phyloP scores from a whole-genome alignment of 305 asterid species.

The Fraxinus nigra region DNA sequence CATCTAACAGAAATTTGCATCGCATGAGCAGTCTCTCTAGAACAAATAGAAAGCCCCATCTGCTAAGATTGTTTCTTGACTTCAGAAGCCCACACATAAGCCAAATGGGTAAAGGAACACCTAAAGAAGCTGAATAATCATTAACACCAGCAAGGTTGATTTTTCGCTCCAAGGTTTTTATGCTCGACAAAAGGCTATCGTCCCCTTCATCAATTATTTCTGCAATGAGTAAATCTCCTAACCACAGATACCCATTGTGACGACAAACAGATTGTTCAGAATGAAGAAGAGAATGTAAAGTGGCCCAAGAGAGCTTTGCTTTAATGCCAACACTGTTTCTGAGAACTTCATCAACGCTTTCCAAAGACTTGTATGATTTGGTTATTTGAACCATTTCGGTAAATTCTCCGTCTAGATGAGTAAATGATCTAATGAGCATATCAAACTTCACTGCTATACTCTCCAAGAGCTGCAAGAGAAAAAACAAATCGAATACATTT shows the following conservation, averaged over 20 bases:
- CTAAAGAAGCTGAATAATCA: constrained; percentile 71
- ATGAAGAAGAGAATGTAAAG: constrained; percentile 96
- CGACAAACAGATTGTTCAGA: constrained; percentile 74
- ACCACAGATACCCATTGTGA: constrained; percentile 94
- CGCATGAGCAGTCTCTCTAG: constrained; percentile 97
- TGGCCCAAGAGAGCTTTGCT: constrained; percentile 79
- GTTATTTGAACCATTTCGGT: constrained; percentile 67
- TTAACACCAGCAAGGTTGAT: constrained; percentile 72
- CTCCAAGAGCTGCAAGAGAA: constrained; percentile 78
- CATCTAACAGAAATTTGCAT: constrained; percentile 94
- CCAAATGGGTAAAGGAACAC: constrained; percentile 89
- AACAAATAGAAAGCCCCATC: constrained; percentile 89
- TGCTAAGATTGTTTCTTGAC: constrained; percentile 63
- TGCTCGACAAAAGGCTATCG: constrained; percentile 63
- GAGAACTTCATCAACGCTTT: constrained; percentile 52
- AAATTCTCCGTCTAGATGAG: constrained; percentile 88
- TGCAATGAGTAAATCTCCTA: constrained; percentile 88
- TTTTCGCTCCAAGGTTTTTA: constrained; percentile 72
- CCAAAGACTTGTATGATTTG: constrained; percentile 64
- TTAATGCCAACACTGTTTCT: constrained; percentile 50
- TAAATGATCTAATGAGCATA: constrained; percentile 70
- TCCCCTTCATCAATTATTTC: constrained; percentile 77
- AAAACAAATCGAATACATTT: constrained; percentile 16
- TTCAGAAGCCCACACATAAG: constrained; percentile 95
- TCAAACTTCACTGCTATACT: constrained; percentile 79